Percentiles rank a stretch among this genome's conserved stretches.
These are phyloP conservation scores for Apiospora kogelbergensis DNA, from an alignment of 2,329 filamentous ascomycete species.

Conservation along the genomic window DNA sequence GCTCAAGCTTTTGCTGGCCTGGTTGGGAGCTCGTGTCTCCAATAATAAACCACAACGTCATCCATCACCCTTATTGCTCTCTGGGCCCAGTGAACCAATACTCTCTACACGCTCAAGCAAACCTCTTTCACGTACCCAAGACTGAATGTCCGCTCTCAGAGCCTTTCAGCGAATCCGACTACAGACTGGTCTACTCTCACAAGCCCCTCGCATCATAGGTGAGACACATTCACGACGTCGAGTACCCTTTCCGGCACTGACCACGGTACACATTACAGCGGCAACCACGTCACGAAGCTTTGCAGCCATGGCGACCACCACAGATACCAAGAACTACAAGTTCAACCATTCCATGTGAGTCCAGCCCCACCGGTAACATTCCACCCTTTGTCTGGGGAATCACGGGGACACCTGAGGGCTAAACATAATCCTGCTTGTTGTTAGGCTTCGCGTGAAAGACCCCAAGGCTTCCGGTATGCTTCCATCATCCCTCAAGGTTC, in stretches of 20 bases:
- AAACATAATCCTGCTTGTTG: not conserved
- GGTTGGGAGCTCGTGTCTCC: not conserved
- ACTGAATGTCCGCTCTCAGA: slow-evolving; percentile 30
- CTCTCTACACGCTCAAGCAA: not conserved
- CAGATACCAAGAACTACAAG: slow-evolving; percentile 77
- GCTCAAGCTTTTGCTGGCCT: not conserved
- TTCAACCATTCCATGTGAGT: slow-evolving; percentile 83
- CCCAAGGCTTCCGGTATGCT: slow-evolving; percentile 71
- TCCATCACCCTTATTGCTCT: not conserved
- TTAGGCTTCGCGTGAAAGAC: slow-evolving; percentile 90
- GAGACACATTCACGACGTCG: not conserved
- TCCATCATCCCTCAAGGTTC: not conserved
- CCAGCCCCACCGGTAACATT: not conserved
- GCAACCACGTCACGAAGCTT: slow-evolving; percentile 26
- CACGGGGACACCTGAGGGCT: not conserved
- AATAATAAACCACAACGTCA: not conserved
- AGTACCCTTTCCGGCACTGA: not conserved
- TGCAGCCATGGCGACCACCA: slow-evolving; percentile 64
- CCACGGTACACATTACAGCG: not conserved
- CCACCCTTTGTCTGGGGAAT: not conserved
- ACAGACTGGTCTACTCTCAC: slow-evolving; percentile 25
- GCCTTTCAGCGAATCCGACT: slow-evolving; percentile 28
- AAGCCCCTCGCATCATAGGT: slow-evolving; percentile 19
- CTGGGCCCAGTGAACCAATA: too few species aligned
- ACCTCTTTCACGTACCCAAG: not conserved